phyloP scores from a whole-genome alignment of 2,329 filamentous ascomycete species.

The Paecilomyces niveus region DNA sequence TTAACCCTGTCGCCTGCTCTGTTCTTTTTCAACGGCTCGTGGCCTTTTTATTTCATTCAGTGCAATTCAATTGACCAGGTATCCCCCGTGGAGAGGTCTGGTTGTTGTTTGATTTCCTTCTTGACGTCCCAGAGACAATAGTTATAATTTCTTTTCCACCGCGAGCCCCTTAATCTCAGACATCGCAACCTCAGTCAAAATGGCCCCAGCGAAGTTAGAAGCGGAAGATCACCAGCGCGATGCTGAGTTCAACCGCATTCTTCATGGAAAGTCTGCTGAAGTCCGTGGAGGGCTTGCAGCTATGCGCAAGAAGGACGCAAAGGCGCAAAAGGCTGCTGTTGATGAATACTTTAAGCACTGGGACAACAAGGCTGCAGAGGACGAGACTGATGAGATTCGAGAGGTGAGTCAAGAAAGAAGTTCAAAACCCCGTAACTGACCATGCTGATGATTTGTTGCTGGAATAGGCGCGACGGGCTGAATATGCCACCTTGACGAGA shows the following conservation, averaged over 20 bases:
- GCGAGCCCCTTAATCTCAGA: constrained; percentile 6
- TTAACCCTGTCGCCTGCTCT: not conserved
- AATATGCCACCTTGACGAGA: constrained; percentile 89
- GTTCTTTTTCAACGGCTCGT: not conserved
- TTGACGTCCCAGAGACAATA: not conserved
- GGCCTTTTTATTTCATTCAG: not conserved
- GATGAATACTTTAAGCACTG: constrained; percentile 96
- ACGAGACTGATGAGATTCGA: constrained; percentile 76
- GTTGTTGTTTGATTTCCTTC: not conserved
- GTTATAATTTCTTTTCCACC: not conserved
- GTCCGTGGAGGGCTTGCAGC: constrained; percentile 68
- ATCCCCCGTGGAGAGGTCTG: not conserved
- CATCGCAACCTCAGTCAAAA: constrained; percentile 22
- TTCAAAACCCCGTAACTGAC: not conserved
- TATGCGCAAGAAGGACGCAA: constrained; percentile 75
- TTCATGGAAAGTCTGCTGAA: constrained; percentile 70
- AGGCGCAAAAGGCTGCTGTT: constrained; percentile 71
- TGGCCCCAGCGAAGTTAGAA: constrained; percentile 60
- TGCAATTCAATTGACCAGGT: constrained; percentile 4
- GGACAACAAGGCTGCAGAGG: constrained; percentile 72
- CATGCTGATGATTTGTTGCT: not conserved
- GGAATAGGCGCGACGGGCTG: constrained; percentile 63
- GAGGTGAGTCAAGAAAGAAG: constrained; percentile 52
- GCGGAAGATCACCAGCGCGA: constrained; percentile 76
- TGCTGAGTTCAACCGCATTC: constrained; percentile 81